phyloP scores from a whole-genome alignment of 495 filamentous ascomycete species.

The Aspergillus avenaceus region DNA sequence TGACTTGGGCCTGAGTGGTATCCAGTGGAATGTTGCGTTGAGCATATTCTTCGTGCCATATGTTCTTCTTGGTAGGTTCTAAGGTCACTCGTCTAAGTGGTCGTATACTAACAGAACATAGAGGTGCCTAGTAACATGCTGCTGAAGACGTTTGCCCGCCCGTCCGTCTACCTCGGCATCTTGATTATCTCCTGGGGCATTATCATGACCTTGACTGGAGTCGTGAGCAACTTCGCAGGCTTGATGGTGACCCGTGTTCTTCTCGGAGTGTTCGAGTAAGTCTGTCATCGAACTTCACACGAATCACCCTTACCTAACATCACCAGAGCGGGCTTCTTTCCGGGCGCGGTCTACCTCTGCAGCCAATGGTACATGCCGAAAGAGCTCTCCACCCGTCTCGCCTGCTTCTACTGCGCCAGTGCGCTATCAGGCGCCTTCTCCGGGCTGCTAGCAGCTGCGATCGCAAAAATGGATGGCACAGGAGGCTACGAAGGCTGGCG shows the following conservation, averaged over 20 bases:
- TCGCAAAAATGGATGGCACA: constrained; percentile 63
- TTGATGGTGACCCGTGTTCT: constrained; percentile 57
- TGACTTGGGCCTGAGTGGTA: constrained; percentile 54
- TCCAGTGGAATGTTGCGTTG: constrained; percentile 57
- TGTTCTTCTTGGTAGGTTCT: constrained; percentile 53
- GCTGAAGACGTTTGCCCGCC: constrained; percentile 34
- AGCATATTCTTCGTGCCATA: constrained; percentile 68
- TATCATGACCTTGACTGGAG: constrained; percentile 36
- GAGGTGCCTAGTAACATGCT: constrained; percentile 56
- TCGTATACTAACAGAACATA: constrained; percentile 31
- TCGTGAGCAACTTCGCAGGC: constrained; percentile 54
- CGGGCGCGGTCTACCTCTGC: constrained; percentile 67
- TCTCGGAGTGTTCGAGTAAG: constrained; percentile 58
- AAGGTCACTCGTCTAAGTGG: too few relatives aligned
- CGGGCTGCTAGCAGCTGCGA: constrained; percentile 61
- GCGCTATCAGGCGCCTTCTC: constrained; percentile 61
- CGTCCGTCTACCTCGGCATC: constrained; percentile 46
- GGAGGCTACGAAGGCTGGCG: constrained; percentile 61
- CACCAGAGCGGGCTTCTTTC: constrained; percentile 53
- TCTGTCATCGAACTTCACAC: not conserved
- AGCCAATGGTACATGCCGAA: constrained; percentile 63
- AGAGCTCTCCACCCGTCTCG: constrained; percentile 32
- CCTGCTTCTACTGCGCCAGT: constrained; percentile 61
- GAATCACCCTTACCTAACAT: not conserved
- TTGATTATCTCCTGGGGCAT: constrained; percentile 53